Evolutionary conservation across 2,329 filamentous ascomycete genomes (phyloP).

Genomic region (Ascomycota sp.): DNA sequence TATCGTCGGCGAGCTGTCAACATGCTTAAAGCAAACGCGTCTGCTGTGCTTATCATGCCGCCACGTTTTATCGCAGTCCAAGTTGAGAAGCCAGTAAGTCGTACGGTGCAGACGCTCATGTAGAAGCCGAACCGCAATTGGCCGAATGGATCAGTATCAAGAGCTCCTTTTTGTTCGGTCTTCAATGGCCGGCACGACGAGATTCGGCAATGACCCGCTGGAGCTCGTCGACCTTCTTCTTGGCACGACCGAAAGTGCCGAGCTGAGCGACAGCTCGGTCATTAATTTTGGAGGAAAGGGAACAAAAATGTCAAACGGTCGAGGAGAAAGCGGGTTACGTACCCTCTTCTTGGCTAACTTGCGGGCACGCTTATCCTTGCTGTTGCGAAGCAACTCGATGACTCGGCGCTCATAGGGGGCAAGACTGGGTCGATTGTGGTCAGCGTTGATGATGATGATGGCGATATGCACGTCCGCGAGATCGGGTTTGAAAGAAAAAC

Average conservation of each 20-base stretch:
- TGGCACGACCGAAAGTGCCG: conserved; percentile 95
- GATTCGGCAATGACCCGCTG: conserved; percentile 94
- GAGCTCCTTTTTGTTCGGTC: neutral
- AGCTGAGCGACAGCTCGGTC: conserved; percentile 33
- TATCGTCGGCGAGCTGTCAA: no score
- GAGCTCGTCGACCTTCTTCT: conserved; percentile 99
- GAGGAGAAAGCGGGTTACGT: conserved; percentile 21
- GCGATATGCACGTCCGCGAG: no score
- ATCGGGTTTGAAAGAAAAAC: conserved; percentile 8
- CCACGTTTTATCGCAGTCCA: conserved; percentile 2
- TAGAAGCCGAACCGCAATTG: conserved; percentile 5
- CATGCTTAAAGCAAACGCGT: no score
- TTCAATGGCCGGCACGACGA: conserved; percentile 45
- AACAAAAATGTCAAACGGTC: neutral
- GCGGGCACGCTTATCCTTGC: conserved; percentile 95
- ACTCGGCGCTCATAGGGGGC: conserved; percentile 96
- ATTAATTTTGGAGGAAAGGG: neutral
- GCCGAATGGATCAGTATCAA: neutral
- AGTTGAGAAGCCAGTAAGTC: conserved; percentile 9
- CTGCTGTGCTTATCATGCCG: no score
- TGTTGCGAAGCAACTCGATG: conserved; percentile 97
- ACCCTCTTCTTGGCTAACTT: conserved; percentile 99
- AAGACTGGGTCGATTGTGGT: conserved; percentile 24
- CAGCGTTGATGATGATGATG: no score
- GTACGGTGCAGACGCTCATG: no score